phyloP scores from a whole-genome alignment of 345 rosid species.

The Trapa incisa region DNA sequence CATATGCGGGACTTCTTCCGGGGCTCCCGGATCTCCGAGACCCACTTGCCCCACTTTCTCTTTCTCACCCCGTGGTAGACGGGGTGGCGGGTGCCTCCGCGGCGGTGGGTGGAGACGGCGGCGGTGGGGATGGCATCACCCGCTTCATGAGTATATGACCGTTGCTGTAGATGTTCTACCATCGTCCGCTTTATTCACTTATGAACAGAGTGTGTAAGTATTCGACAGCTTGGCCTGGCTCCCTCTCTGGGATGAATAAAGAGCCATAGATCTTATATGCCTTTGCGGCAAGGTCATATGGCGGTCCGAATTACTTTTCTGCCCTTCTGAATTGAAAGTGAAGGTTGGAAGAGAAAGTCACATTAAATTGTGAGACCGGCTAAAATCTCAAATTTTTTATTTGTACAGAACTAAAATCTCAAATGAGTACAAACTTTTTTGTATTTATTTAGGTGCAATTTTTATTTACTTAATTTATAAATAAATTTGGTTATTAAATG shows the following conservation, averaged over 20 bases:
- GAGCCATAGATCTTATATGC: neutral
- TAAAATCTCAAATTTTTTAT: no score
- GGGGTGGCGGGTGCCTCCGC: constrained; percentile 2
- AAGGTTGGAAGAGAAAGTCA: neutral
- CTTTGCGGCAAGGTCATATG: neutral
- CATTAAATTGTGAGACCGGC: no score
- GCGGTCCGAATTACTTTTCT: neutral
- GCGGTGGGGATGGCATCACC: neutral
- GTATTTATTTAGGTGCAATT: no score
- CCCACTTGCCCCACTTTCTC: constrained; percentile 9
- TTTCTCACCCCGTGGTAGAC: constrained; percentile 9
- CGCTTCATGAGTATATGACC: neutral
- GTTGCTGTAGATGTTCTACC: neutral
- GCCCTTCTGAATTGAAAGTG: neutral
- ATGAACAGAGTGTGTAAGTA: neutral
- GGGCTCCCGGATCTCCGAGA: constrained; percentile 8
- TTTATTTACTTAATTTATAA: no score
- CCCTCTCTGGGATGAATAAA: neutral
- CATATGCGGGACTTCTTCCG: constrained; percentile 8
- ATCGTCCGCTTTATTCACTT: neutral
- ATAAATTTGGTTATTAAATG: no score
- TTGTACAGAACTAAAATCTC: no score
- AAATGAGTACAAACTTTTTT: no score
- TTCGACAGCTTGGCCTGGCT: neutral
- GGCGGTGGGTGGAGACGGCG: neutral